Percentiles rank a stretch among this genome's conserved stretches.
Conservation (phyloP, 345 rosid species). For the Lepidium aucheri region DNA sequence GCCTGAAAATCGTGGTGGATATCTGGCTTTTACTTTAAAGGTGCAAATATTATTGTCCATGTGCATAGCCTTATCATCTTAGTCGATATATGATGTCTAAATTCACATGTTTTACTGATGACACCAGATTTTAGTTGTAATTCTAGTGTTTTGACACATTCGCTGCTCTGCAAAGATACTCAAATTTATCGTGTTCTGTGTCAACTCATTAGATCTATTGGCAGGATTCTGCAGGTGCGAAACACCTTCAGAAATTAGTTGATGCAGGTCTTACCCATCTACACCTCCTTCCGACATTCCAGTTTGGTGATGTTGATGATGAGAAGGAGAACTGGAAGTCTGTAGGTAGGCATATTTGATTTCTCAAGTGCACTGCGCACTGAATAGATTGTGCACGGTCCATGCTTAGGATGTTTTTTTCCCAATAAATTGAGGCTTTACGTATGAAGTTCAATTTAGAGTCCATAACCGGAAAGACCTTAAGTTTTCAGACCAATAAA, state of each 20-base stretch:
- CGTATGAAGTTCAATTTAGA: neutral
- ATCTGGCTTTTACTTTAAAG: constrained; percentile 78
- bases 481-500: neutral
- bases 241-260: constrained; percentile 69
- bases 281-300: constrained; percentile 84
- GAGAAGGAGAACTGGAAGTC: constrained; percentile 76
- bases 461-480: neutral
- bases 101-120: neutral
- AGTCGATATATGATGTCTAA: neutral
- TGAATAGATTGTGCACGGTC: neutral
- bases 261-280: constrained; percentile 86
- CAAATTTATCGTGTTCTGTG: neutral
- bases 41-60: constrained; percentile 29
- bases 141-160: neutral
- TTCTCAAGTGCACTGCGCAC: constrained; percentile 5
- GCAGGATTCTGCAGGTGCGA: constrained; percentile 77
- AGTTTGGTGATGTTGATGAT: constrained; percentile 82
- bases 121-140: neutral
- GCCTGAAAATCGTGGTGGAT: constrained; percentile 63
- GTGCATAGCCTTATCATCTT: constrained; percentile 1
- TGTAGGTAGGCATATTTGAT: constrained; percentile 46
- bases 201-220: constrained; percentile 15
- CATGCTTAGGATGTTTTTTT: neutral
- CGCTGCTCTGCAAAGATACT: neutral
- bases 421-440: neutral